These are phyloP conservation scores for Clonostachys byssicola DNA, from an alignment of 2,329 filamentous ascomycete species.

Conservation along the genomic window DNA sequence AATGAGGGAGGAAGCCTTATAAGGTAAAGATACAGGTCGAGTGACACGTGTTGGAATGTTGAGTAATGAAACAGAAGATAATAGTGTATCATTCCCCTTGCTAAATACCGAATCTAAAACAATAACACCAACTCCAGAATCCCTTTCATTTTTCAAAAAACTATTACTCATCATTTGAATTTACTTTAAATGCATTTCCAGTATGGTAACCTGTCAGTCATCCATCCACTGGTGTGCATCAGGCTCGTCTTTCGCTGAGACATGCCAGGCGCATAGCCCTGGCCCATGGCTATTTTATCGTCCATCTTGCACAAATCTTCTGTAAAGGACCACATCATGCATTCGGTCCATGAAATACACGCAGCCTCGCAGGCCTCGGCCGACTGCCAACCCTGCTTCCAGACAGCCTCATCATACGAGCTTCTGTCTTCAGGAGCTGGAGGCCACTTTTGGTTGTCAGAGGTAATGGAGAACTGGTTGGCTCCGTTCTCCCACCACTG, in stretches of 20 bases:
- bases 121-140: too few relatives aligned
- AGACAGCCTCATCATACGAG: constrained; percentile 6
- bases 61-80: too few relatives aligned
- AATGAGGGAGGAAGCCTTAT: too few relatives aligned
- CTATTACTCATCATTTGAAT: too few relatives aligned
- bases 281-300: constrained; percentile 13
- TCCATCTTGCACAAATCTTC: constrained; percentile 17
- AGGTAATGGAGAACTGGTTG: constrained; percentile 10
- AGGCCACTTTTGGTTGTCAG: constrained; percentile 8
- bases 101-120: too few relatives aligned
- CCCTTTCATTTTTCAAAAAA: too few relatives aligned
- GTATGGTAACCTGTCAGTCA: constrained; percentile 4
- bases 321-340: constrained; percentile 12
- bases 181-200: too few relatives aligned
- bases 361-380: constrained; percentile 12
- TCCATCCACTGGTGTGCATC: constrained; percentile 15
- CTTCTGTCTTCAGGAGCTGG: constrained; percentile 5
- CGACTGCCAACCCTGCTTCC: constrained; percentile 13
- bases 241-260: constrained; percentile 12
- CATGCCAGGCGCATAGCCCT: constrained; percentile 13
- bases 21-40: too few relatives aligned
- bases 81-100: too few relatives aligned
- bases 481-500: constrained; percentile 17
- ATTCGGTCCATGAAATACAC: constrained; percentile 10
- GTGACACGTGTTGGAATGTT: too few relatives aligned